Evolutionary conservation across 2,329 filamentous ascomycete species (phyloP).

Genomic region (Aureobasidium uvarum): DNA sequence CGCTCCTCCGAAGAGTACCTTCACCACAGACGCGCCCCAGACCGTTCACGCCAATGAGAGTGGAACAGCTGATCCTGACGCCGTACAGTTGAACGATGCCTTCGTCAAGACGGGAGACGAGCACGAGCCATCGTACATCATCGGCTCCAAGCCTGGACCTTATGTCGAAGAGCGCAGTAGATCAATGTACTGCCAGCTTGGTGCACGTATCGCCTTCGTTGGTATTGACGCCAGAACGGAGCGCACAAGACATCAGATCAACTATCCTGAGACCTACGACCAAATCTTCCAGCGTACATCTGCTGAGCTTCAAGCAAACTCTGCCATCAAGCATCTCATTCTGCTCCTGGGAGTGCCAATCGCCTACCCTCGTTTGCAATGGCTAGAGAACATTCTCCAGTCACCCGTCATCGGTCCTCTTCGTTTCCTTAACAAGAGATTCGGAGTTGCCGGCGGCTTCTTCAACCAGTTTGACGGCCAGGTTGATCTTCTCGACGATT

Average conservation of each 20-base stretch:
- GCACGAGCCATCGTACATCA: conserved; percentile 72
- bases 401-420: conserved; percentile 86
- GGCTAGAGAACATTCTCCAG: conserved; percentile 88
- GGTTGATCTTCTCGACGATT: conserved; percentile 62
- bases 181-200: conserved; percentile 62
- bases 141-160: conserved; percentile 68
- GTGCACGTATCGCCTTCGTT: conserved; percentile 62
- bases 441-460: conserved; percentile 77
- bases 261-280: conserved; percentile 68
- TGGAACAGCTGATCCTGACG: conserved; percentile 59
- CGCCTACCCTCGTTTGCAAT: conserved; percentile 72
- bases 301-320: conserved; percentile 53
- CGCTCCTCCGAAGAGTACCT: conserved; percentile 79
- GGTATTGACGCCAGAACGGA: conserved; percentile 63
- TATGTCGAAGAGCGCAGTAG: conserved; percentile 63
- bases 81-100: conserved; percentile 68
- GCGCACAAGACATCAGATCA: conserved; percentile 89
- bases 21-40: conserved; percentile 68
- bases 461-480: conserved; percentile 92
- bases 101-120: conserved; percentile 63
- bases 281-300: conserved; percentile 58
- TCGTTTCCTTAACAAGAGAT: conserved; percentile 84
- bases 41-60: conserved; percentile 46
- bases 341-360: conserved; percentile 71
- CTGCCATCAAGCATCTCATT: conserved; percentile 61